Conservation (phyloP, 1,284 basidiomycete genomes). For the Rhodotorula sp. region DNA sequence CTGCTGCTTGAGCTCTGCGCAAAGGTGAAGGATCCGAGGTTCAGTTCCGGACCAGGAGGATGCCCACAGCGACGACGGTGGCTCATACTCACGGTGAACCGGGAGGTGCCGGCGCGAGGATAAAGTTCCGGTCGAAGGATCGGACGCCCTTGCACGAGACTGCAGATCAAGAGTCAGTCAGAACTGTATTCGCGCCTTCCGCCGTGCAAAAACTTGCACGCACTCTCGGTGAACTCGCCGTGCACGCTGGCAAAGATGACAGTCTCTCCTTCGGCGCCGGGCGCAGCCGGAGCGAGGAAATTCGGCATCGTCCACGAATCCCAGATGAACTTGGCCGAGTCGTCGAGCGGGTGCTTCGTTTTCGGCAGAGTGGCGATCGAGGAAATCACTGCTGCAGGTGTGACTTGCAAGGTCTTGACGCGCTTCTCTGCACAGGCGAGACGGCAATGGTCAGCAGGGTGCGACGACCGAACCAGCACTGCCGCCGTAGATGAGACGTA, state of each 20-base stretch:
- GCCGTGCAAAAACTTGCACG: conserved; percentile 41
- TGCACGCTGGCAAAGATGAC: conserved; percentile 79
- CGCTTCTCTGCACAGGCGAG: conserved; percentile 56
- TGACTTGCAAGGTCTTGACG: conserved; percentile 69
- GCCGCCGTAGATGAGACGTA: conserved; percentile 38
- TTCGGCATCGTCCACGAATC: conserved; percentile 68
- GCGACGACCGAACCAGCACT: too few relatives aligned
- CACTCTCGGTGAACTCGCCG: conserved; percentile 88
- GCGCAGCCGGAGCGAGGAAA: conserved; percentile 49
- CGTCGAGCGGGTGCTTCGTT: conserved; percentile 72
- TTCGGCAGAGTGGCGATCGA: conserved; percentile 66
- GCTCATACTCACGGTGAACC: conserved; percentile 63
- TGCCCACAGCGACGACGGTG: too few relatives aligned
- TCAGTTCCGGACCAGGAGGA: not conserved
- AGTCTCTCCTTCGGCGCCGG: conserved; percentile 60
- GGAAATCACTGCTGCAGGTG: conserved; percentile 65
- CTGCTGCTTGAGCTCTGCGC: conserved; percentile 68
- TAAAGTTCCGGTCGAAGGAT: conserved; percentile 90
- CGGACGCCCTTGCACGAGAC: conserved; percentile 63
- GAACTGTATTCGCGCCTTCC: conserved; percentile 45
- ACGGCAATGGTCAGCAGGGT: not conserved
- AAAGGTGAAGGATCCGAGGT: not conserved
- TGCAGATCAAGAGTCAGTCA: conserved; percentile 39
- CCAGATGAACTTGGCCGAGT: conserved; percentile 77
- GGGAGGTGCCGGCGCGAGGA: conserved; percentile 75